phyloP scores from a whole-genome alignment of 2,329 filamentous ascomycete species.

The Trichoderma koningiopsis region DNA sequence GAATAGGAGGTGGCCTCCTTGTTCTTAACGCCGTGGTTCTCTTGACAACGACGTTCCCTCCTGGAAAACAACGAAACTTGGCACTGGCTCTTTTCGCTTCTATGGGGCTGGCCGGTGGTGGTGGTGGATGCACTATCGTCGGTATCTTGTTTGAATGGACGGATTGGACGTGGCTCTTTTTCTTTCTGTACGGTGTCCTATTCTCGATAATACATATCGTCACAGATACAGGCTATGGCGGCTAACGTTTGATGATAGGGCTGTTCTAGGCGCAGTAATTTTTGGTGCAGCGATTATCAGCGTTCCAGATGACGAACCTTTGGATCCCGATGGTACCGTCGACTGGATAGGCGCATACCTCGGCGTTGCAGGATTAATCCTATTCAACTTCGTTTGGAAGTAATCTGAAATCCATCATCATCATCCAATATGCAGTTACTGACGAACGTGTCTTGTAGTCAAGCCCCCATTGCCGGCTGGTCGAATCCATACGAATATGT shows the following conservation, averaged over 20 bases:
- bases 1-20: not conserved
- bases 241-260: not conserved
- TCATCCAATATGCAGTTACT: not conserved
- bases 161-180: not conserved
- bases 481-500: not conserved
- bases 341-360: not conserved
- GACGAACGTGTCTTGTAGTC: not conserved
- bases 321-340: not conserved
- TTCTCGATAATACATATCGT: not conserved
- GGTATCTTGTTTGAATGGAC: not conserved
- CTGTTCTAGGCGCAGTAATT: not conserved
- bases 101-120: not conserved
- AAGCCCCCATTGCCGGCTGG: constrained; percentile 1
- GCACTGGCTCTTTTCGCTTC: not conserved
- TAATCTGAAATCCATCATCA: not conserved
- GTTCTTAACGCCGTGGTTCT: not conserved
- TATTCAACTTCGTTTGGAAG: constrained; percentile 13
- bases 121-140: not conserved
- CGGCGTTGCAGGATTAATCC: not conserved
- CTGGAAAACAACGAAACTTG: not conserved
- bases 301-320: not conserved
- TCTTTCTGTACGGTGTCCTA: not conserved
- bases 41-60: not conserved
- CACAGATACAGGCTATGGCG: not conserved
- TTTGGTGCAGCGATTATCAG: not conserved